These are phyloP conservation scores for Ceratocystis diversiconidia DNA, from an alignment of 2,329 filamentous ascomycete genomes.

Conservation along the genomic window DNA sequence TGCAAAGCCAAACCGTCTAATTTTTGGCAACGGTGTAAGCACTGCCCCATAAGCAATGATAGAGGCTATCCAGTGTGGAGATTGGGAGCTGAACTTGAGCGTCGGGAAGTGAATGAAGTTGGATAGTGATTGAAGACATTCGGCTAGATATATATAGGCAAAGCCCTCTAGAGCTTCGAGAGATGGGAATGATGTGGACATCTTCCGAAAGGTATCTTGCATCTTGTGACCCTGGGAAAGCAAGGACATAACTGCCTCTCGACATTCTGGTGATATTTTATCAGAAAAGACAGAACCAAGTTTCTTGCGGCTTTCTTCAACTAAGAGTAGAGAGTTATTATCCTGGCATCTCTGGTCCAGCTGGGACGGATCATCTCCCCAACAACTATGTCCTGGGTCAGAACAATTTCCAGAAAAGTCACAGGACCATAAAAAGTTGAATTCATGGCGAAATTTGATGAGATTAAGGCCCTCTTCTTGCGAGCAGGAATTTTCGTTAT, in stretches of 20 bases:
- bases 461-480: constrained; percentile 27
- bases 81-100: constrained; percentile 39
- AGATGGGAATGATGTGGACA: constrained; percentile 48
- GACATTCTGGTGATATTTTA: constrained; percentile 32
- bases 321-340: constrained; percentile 22
- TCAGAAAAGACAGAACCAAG: constrained; percentile 31
- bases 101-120: constrained; percentile 49
- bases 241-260: constrained; percentile 50
- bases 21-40: constrained; percentile 40
- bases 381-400: constrained; percentile 31
- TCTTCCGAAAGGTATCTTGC: constrained; percentile 34
- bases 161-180: constrained; percentile 46
- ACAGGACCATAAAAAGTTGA: constrained; percentile 12
- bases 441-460: constrained; percentile 13
- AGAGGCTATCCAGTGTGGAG: constrained; percentile 45
- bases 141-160: constrained; percentile 45
- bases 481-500: constrained; percentile 26
- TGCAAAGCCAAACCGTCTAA: constrained; percentile 47
- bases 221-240: constrained; percentile 45
- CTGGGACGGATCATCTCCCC: constrained; percentile 31
- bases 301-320: constrained; percentile 28
- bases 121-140: constrained; percentile 41
- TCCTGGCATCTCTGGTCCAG: constrained; percentile 22
- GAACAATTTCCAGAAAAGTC: constrained; percentile 20
- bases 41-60: constrained; percentile 47